These are phyloP conservation scores for Stereocaulon alpinum DNA, from an alignment of 495 filamentous ascomycete genomes.

Conservation along the genomic window DNA sequence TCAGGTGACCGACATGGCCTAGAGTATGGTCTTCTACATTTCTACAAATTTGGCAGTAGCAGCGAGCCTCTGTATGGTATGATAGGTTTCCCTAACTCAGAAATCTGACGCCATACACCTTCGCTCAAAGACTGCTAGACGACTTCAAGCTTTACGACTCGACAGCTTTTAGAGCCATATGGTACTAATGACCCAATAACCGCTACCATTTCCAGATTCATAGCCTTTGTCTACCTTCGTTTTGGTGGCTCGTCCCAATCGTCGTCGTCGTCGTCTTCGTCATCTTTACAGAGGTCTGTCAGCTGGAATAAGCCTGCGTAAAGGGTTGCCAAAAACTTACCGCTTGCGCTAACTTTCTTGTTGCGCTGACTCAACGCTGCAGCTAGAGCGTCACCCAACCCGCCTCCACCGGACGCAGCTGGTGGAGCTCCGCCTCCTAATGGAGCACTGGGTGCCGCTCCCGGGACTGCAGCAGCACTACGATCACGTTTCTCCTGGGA, in stretches of 20 bases:
- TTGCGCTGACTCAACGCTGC: slow-evolving; percentile 69
- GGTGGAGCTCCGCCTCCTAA: slow-evolving; percentile 44
- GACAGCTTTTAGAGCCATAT: neutral
- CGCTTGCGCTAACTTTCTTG: slow-evolving; percentile 79
- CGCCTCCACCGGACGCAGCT: slow-evolving; percentile 42
- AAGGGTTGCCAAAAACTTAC: slow-evolving; percentile 46
- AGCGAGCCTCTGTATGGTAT: neutral
- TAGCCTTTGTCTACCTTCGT: slow-evolving; percentile 2
- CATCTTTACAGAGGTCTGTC: slow-evolving; percentile 43
- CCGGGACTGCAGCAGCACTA: slow-evolving; percentile 60
- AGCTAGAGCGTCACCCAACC: slow-evolving; percentile 73
- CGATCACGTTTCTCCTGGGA: slow-evolving; percentile 68
- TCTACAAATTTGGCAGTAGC: neutral
- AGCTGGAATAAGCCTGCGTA: slow-evolving; percentile 12
- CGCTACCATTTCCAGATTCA: neutral
- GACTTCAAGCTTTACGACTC: too few relatives aligned
- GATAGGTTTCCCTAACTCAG: neutral
- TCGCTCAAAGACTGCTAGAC: neutral
- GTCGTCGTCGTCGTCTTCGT: slow-evolving; percentile 70
- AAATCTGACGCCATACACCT: neutral
- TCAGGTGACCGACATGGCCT: neutral
- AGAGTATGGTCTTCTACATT: neutral
- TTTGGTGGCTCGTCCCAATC: slow-evolving; percentile 43
- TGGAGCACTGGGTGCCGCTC: slow-evolving; percentile 41
- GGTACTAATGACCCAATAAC: neutral